Base-by-base conservation (phyloP, 495 filamentous ascomycete genomes). In the Penicillium canescens region DNA sequence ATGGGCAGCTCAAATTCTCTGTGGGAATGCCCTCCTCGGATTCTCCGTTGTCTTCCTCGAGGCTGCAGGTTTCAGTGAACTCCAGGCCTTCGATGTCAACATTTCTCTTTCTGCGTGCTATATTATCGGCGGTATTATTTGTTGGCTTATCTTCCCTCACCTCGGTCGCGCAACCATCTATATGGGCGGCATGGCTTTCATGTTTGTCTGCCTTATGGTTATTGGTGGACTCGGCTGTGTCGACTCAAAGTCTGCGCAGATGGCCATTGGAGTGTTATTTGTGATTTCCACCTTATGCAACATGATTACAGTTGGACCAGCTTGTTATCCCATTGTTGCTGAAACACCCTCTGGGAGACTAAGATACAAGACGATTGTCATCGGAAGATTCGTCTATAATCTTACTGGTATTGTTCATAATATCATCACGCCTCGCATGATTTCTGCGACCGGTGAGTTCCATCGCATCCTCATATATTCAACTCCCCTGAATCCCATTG, bases 121-220 rank as follows among this genome's bases (percentile, higher is more conserved):
- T 64, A 81, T 83, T 57, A 74, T 80, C n/a, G 85, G 84, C 10
- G 81, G 82, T 4, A 78, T 87, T 33, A 74, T 80, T 10, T 80
- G 84, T 6, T 88, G 84, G 85, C 75, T 78, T 41, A 59, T 85
- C 23, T 75, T 84, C 55, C 41, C 54, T 11, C 51, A 65, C 21
- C 53, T 76, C 34, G 82, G 82, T 5, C 69, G 82, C 6, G 74
- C 78, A 13, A 71, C 70, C 11, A 73, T 85, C 35, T 81, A 83
- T 55, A 71, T 83, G 46, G 56, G 57, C 20, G 82, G 83, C 9
- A 62, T 76, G 53, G 24, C 68, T 21, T 46, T 62, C 18, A 78
- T 82, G 65, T 69, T 71, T 20, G 51, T 66, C 40, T 56, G 77
- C 10, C 71, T 84, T 10, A 14, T 78, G 36, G 65, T 71, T 33